Evolutionary conservation across 2,329 filamentous ascomycete genomes (phyloP).

Genomic region (Fonsecaea monophora): DNA sequence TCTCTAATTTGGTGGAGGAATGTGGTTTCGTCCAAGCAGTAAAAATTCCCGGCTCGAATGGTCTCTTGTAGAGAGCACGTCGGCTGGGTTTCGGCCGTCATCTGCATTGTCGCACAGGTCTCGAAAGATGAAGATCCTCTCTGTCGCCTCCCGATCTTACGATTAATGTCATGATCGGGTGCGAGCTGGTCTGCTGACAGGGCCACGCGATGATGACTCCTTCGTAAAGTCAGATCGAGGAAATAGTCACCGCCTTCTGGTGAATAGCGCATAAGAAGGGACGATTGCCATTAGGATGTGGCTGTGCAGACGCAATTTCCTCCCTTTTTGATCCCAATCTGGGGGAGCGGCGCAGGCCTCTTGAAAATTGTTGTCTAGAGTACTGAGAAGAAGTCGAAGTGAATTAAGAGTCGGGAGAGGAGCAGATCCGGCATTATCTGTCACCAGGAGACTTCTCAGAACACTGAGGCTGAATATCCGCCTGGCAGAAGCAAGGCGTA

Average conservation of each 20-base stretch:
- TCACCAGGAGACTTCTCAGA: neutral
- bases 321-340: neutral
- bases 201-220: constrained; percentile 17
- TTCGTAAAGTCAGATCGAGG: neutral
- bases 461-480: constrained; percentile 26
- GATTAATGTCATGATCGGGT: constrained; percentile 33
- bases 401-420: neutral
- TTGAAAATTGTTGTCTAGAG: neutral
- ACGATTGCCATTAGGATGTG: constrained; percentile 8
- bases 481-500: constrained; percentile 29
- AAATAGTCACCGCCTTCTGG: neutral
- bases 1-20: constrained; percentile 41
- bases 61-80: constrained; percentile 35
- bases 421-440: neutral
- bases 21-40: constrained; percentile 36
- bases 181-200: neutral
- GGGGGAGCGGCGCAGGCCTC: neutral
- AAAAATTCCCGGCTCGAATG: constrained; percentile 36
- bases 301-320: constrained; percentile 18
- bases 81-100: constrained; percentile 24
- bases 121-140: constrained; percentile 25
- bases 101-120: constrained; percentile 21
- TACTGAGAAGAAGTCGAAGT: neutral
- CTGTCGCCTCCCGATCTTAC: constrained; percentile 19
- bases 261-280: neutral